These are phyloP conservation scores for Schizosaccharomyces lindneri DNA, from an alignment of 805 yeast species.

Conservation along the genomic window DNA sequence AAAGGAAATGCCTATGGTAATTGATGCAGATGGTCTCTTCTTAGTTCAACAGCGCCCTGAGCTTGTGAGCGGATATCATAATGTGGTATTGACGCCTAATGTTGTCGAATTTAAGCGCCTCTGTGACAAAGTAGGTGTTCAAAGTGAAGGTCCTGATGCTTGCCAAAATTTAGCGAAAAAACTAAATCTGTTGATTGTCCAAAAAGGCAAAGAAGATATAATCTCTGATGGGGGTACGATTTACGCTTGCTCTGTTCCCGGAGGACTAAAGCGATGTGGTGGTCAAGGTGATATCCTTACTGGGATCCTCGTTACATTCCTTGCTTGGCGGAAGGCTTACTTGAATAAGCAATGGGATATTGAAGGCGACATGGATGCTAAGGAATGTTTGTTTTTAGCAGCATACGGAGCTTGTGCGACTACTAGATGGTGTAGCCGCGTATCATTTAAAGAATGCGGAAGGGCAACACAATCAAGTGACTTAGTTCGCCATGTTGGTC, in stretches of 20 bases:
- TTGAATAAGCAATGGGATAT: slow-evolving; percentile 31
- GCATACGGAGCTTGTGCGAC: slow-evolving; percentile 48
- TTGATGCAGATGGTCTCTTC: slow-evolving; percentile 78
- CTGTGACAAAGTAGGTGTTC: slow-evolving; percentile 17
- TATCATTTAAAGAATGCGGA: slow-evolving; percentile 41
- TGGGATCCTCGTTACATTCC: slow-evolving; percentile 60
- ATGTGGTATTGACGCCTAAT: slow-evolving; percentile 70
- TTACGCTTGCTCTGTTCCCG: slow-evolving; percentile 24
- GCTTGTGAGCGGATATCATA: slow-evolving; percentile 26
- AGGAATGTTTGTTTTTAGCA: slow-evolving; percentile 15
- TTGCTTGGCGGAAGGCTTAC: slow-evolving; percentile 58
- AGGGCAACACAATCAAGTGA: slow-evolving; percentile 73
- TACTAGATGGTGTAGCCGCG: slow-evolving; percentile 36
- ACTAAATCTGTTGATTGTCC: slow-evolving; percentile 36
- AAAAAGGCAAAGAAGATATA: slow-evolving; percentile 47
- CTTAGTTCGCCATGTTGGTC: slow-evolving; percentile 41
- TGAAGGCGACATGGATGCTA: slow-evolving; percentile 13
- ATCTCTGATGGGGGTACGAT: slow-evolving; percentile 27
- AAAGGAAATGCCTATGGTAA: slow-evolving; percentile 39
- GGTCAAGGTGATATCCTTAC: slow-evolving; percentile 92
- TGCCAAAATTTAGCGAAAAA: slow-evolving; percentile 20
- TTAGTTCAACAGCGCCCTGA: slow-evolving; percentile 34
- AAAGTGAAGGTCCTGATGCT: slow-evolving; percentile 6
- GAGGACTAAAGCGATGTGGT: slow-evolving; percentile 65
- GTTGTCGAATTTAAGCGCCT: slow-evolving; percentile 59